These are phyloP conservation scores for Fremontodendron californicum DNA, from an alignment of 345 rosid genomes.

Conservation along the genomic window DNA sequence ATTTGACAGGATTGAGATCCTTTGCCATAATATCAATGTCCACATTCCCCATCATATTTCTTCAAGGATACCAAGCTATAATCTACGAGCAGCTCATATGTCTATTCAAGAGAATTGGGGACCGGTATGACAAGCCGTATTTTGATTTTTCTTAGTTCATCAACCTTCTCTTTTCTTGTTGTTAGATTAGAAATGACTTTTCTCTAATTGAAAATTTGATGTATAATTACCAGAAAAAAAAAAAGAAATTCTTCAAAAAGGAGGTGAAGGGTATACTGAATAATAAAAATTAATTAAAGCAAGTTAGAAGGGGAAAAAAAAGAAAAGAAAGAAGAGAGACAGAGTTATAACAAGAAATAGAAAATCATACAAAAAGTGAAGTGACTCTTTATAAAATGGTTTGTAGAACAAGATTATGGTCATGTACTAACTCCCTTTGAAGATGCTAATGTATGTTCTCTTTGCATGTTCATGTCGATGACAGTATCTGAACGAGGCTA, in stretches of 20 bases:
- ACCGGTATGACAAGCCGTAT: slow-evolving; percentile 40
- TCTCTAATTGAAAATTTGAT: neutral
- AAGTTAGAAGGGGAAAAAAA: neutral
- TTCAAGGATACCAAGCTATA: slow-evolving; percentile 84
- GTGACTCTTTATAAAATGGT: neutral
- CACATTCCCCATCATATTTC: slow-evolving; percentile 83
- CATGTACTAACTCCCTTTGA: neutral
- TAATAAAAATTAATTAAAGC: neutral
- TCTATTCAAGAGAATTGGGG: slow-evolving; percentile 94
- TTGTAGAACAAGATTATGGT: neutral
- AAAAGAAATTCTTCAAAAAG: neutral
- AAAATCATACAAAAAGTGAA: neutral
- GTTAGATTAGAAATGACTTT: neutral
- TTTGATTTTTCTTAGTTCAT: neutral
- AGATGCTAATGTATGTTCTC: neutral
- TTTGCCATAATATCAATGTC: slow-evolving; percentile 83
- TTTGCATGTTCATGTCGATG: slow-evolving; percentile 9
- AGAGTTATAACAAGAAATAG: neutral
- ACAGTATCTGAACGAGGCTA: slow-evolving; percentile 83
- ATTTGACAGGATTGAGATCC: slow-evolving; percentile 73
- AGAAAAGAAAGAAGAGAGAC: neutral
- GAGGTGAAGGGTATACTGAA: neutral
- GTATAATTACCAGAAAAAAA: neutral
- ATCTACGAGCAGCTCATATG: slow-evolving; percentile 64
- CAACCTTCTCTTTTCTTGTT: neutral